These are phyloP conservation scores for Chrysopogon serrulatus DNA, from an alignment of 176 grass and related monocot genomes.

Conservation along the genomic window DNA sequence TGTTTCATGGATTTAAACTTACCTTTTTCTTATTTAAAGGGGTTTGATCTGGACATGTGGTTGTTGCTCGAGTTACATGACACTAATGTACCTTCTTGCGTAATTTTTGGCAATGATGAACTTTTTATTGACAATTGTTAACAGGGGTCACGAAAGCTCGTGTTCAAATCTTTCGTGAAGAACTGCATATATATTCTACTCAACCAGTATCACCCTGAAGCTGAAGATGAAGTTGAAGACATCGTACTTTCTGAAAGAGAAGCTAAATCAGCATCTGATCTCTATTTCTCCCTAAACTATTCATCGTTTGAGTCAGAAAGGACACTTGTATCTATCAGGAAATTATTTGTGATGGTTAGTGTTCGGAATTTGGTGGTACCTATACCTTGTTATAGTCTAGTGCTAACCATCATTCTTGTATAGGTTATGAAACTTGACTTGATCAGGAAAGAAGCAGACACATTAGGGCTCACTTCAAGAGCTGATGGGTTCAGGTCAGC, in stretches of 20 bases:
- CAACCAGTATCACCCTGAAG: conserved; percentile 39
- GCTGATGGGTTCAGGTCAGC: conserved; percentile 63
- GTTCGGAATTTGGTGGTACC: conserved; percentile 18
- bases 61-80: neutral
- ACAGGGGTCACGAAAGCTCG: conserved; percentile 65
- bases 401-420: conserved; percentile 27
- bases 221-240: conserved; percentile 28
- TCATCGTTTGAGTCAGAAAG: conserved; percentile 50
- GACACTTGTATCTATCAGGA: conserved; percentile 52
- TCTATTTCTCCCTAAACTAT: conserved; percentile 45
- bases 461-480: conserved; percentile 65
- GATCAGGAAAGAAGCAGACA: conserved; percentile 75
- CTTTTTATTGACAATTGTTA: conserved; percentile 12
- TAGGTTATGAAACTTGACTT: conserved; percentile 86
- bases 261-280: conserved; percentile 40
- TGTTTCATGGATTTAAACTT: neutral
- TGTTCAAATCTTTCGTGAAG: conserved; percentile 69
- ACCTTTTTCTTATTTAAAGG: conserved; percentile 13
- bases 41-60: neutral
- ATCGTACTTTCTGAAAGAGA: conserved; percentile 32
- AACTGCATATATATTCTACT: conserved; percentile 61
- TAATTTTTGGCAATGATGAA: conserved; percentile 5
- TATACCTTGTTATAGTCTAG: conserved; percentile 14
- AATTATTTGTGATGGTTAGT: conserved; percentile 73
- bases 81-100: conserved; percentile 22